Evolutionary conservation across 768 basidiomycete species (phyloP), one percentile per base, ranked within the genome.

Genomic region (Trametes gibbosa): DNA sequence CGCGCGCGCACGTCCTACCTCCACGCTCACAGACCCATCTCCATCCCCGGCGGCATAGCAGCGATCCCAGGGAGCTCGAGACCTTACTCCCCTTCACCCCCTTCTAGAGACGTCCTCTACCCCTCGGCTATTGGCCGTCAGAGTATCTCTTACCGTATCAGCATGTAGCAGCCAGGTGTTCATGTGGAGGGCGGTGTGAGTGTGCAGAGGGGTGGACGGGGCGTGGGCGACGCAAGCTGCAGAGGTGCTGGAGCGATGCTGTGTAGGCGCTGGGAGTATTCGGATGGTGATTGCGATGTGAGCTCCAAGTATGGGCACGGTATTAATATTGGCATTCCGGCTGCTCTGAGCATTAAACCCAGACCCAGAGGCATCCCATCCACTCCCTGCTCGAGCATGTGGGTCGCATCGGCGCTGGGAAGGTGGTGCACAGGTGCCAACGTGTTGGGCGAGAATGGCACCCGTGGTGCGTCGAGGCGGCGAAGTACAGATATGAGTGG

Each of bases 171-270:
- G 29, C 21, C 45, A 37, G 45, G n/a, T 16, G 23, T 29, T 4
- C 35, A 19, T 16, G 46, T 23, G 13, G 48, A 19, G 25, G 51
- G 2, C 35, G 48, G 55, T 1, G 47, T 25, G 42, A 54, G 27
- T 1, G 56, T 39, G 42, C 48, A 49, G 41, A 51, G 34, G 25
- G 52, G 42, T 2, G 53, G 29, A 47, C 52, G 59, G 25, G 62
- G 62, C 48, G 58, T 52, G 42, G 57, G 19, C 42, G 57, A 46
- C 21, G 59, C 56, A 34, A 65, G 61, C 37, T 52, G 59, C 16
- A 65, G 62, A 37, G 59, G 65, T n/a, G 61, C 49, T 13, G 65
- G 62, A n/a, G 62, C 65, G 35, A 63, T 46, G 45, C 52, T 45
- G n/a, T 59, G 65, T 23, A 65, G 56, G 29, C 62, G 65, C 50